Conservation (phyloP, 345 rosid species). For the Gossypium ekmanianum region DNA sequence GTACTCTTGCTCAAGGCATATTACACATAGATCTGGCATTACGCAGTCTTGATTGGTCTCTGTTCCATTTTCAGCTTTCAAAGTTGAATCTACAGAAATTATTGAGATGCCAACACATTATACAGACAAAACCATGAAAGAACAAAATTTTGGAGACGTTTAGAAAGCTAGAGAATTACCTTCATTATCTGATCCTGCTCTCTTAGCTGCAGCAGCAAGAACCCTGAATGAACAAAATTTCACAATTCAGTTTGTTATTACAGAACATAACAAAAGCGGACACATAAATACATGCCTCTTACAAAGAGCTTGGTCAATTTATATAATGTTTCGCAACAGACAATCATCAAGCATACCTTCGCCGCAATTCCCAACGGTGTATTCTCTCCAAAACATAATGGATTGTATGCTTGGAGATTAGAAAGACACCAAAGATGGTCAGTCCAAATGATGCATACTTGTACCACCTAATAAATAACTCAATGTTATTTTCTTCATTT, state of each 20-base stretch:
- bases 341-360: constrained; percentile 37
- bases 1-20: constrained; percentile 92
- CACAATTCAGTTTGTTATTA: constrained; percentile 19
- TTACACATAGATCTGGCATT: constrained; percentile 87
- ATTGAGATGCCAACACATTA: constrained; percentile 16
- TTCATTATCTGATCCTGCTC: constrained; percentile 52
- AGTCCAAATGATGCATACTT: constrained; percentile 67
- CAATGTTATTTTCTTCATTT: constrained; percentile 13
- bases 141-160: background rate
- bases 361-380: constrained; percentile 43
- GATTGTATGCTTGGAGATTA: constrained; percentile 56
- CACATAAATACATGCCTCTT: background rate
- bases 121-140: constrained; percentile 1
- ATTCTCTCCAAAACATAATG: constrained; percentile 56
- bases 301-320: background rate
- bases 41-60: constrained; percentile 53
- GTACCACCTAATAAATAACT: constrained; percentile 54
- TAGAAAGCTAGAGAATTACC: constrained; percentile 36
- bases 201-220: constrained; percentile 82
- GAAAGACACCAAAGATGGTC: constrained; percentile 57
- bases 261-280: constrained; percentile 3
- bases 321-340: background rate
- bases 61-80: constrained; percentile 41
- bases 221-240: constrained; percentile 51
- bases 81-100: constrained; percentile 43